Evolutionary conservation across 768 basidiomycete species (phyloP).

Genomic region (Calocera viscosa): DNA sequence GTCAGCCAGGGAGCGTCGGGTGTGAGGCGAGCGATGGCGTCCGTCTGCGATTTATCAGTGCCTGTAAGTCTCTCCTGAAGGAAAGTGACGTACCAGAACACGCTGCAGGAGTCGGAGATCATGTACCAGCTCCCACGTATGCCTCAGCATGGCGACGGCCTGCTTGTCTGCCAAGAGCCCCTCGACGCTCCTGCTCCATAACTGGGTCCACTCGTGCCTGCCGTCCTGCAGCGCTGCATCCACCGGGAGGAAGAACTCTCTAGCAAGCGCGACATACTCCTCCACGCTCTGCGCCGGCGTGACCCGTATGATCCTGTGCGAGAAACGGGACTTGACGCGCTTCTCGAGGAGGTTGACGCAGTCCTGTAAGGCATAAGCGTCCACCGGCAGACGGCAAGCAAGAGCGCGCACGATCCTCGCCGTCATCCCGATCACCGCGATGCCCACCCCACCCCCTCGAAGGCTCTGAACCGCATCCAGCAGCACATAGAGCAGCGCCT

Average conservation of each 20-base stretch:
- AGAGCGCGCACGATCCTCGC: constrained; percentile 42
- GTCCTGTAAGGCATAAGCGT: constrained; percentile 32
- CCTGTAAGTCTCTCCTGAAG: not conserved
- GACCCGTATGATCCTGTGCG: constrained; percentile 75
- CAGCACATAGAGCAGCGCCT: constrained; percentile 86
- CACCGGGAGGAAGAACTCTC: constrained; percentile 33
- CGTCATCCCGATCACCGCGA: constrained; percentile 79
- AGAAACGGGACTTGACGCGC: constrained; percentile 93
- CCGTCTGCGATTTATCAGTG: constrained; percentile 15
- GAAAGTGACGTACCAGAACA: constrained; percentile 41
- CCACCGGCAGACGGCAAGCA: not conserved
- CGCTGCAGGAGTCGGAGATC: constrained; percentile 35
- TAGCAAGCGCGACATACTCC: constrained; percentile 42
- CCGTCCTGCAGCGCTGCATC: constrained; percentile 20
- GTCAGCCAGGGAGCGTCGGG: constrained; percentile 45
- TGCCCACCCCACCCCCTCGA: constrained; percentile 49
- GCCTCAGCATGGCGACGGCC: not conserved
- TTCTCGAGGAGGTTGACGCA: constrained; percentile 85
- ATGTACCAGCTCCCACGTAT: constrained; percentile 4
- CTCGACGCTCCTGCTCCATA: constrained; percentile 50
- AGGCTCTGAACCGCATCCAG: constrained; percentile 88
- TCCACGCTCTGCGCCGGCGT: constrained; percentile 42
- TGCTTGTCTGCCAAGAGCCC: constrained; percentile 15
- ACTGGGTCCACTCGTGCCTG: constrained; percentile 42
- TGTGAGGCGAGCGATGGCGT: constrained; percentile 27